phyloP scores from a whole-genome alignment of 768 basidiomycete species.

The Lentinula sp. region DNA sequence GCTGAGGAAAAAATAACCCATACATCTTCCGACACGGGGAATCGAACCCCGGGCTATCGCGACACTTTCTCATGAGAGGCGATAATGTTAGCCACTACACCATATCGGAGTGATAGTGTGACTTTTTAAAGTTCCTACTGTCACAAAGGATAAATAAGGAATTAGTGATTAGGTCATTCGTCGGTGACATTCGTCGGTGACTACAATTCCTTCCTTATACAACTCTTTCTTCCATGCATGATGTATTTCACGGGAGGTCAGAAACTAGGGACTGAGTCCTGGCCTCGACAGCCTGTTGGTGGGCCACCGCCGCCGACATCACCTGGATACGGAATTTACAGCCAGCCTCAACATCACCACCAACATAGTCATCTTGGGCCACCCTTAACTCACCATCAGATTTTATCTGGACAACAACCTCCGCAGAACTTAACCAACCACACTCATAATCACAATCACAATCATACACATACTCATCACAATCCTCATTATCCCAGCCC shows the following conservation, averaged over 20 bases:
- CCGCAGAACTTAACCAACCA: conserved; percentile 23
- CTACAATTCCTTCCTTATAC: not conserved
- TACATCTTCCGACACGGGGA: not conserved
- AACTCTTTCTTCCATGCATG: not conserved
- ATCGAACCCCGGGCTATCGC: too few species aligned
- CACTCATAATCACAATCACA: conserved; percentile 29
- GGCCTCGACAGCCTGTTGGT: conserved; percentile 26
- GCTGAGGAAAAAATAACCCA: not conserved
- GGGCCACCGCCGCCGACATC: conserved; percentile 54
- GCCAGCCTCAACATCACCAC: conserved; percentile 22
- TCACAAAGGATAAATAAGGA: not conserved
- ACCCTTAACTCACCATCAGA: conserved; percentile 54
- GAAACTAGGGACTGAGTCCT: not conserved
- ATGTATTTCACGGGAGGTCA: conserved; percentile 2
- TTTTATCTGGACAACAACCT: conserved; percentile 27
- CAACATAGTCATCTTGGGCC: conserved; percentile 1
- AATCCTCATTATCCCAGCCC: conserved; percentile 41
- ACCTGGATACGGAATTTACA: conserved; percentile 70
- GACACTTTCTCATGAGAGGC: not conserved
- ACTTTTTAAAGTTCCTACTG: too few species aligned
- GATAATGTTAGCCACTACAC: not conserved
- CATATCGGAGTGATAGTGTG: too few species aligned
- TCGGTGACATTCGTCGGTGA: not conserved
- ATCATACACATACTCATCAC: conserved; percentile 42
- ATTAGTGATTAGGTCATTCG: not conserved